Base-by-base conservation (phyloP, 2,329 filamentous ascomycete genomes). In the Trichoderma hamatum region DNA sequence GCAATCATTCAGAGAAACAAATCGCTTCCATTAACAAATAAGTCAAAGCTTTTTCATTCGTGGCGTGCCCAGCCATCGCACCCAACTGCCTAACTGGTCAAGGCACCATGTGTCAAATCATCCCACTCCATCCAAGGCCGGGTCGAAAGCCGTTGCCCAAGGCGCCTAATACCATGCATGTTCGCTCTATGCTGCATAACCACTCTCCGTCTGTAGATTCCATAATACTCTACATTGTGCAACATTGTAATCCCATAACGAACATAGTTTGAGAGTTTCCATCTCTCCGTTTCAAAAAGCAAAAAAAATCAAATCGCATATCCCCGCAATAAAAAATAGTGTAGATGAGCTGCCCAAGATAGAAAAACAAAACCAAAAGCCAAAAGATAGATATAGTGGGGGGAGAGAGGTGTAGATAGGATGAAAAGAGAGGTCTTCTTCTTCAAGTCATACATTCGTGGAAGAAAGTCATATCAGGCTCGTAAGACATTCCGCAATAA, bases 11-110 rank as follows among this genome's bases (percentile, higher is more conserved):
- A 13, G 14, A 26, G 56, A 60, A 43, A 43, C 56, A 24, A 32
- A 39, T 92, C 89, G 0, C 89, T 89, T 0, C 88, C 81, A 0
- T 82, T 78, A 0, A 90, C 89, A 5, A 9, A 78, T 77, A 49
- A 1, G 86, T 86, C 90, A 89, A 93, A 60, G 46, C 52, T 59
- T 63, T 51, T 69, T 54, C 51, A 69, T 63, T 69, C 61, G 32
- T 62, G 56, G 52, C 65, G 62, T 51, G 34, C 34, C 55, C 60
- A 55, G 26, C 36, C 59, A 66, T 65, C 54, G 21, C 56, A 36
- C 69, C 70, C 68, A 71, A 71, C 69, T 71, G 68, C 59, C 68
- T 63, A 66, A 60, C 59, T 72, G 69, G 61, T 70, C 51, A 61
- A 71, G 66, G 64, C 66, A 66, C 34, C 64, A 68, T 70, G 52